Evolutionary conservation across 1,139 yeast species (phyloP), one percentile per base, ranked within the genome.

Genomic region (Hemisphaericaspora subhashii): DNA sequence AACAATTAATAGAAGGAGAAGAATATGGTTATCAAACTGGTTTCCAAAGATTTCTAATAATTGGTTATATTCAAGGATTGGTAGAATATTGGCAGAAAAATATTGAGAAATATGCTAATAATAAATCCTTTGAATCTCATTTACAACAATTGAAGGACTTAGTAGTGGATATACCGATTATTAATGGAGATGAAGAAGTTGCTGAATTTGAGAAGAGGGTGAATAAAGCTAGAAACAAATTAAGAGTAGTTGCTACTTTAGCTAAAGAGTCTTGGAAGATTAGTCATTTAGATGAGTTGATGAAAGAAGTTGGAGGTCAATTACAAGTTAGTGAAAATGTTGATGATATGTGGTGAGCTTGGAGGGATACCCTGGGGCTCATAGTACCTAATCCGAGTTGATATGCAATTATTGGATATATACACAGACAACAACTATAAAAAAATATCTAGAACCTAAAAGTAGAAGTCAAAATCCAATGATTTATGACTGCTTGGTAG

Each of bases 1-100:
- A 68, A 31, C 77, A 74, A 34, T 66, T 62, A 38, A 47, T 72
- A 1, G 95, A 86, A 56, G 95, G 95, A 2, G 81, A 80, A 49
- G 86, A 83, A 48, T 83, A 74, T 52, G 95, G 95, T 0, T 70
- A 83, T 37, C 94, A 86, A 53, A 83, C 88, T 0, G 94, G 89
- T 0, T 85, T 79, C 53, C 90, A 84, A 57, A 64, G 90, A 44
- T 83, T 74, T 49, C 52, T 82, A 11, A 60, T 83, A 0, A 57
- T 85, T 3, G 95, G 95, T 0, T 78, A 82, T 39, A 68, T 86
- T 5, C 62, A 67, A 34, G 87, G 87, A 5, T 58, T 85, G 5
- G 54, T 77, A 1, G 64, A 64, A 6, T 58, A 52, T 21, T 71
- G 80, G 74, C 51, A 55, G 13, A 18, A 33, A 3, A 43, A 58